Evolutionary conservation across 2,329 filamentous ascomycete genomes (phyloP).

Genomic region (Anthostomella pinea): DNA sequence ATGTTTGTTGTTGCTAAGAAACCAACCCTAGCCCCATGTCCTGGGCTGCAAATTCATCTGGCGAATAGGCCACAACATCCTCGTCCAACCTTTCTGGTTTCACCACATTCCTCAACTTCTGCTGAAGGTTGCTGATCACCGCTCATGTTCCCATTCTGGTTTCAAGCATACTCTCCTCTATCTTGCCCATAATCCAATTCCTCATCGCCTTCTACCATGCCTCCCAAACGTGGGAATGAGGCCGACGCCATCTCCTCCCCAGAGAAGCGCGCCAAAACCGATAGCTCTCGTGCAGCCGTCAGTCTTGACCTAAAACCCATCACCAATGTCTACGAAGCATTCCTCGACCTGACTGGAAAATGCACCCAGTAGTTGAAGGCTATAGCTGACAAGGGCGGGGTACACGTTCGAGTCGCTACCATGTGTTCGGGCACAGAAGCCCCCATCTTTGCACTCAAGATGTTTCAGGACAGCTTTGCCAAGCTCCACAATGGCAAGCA

Average conservation of each 20-base stretch:
- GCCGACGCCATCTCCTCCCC: neutral
- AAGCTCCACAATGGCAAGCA: conserved; percentile 27
- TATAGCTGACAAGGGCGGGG: conserved; percentile 26
- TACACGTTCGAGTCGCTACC: conserved; percentile 54
- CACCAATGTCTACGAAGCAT: conserved; percentile 26
- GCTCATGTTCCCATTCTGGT: too few species aligned
- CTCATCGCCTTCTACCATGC: neutral
- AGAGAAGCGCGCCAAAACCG: too few species aligned
- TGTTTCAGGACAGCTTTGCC: conserved; percentile 47
- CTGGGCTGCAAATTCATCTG: too few species aligned
- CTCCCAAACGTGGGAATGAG: neutral
- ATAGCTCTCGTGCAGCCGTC: too few species aligned
- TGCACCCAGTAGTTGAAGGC: conserved; percentile 14
- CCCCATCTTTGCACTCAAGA: conserved; percentile 63
- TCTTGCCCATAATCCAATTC: too few species aligned
- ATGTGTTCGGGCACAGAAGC: conserved; percentile 79
- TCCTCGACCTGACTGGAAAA: conserved; percentile 27
- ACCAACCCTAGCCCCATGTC: conserved; percentile 5
- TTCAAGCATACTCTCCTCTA: too few species aligned
- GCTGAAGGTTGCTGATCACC: too few species aligned
- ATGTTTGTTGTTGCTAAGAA: too few species aligned
- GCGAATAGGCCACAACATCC: too few species aligned
- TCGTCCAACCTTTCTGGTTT: too few species aligned
- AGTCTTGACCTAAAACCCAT: conserved; percentile 24
- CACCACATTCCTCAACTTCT: too few species aligned